phyloP scores from a whole-genome alignment of 495 filamentous ascomycete species.

The Hypoxylon trugodes region DNA sequence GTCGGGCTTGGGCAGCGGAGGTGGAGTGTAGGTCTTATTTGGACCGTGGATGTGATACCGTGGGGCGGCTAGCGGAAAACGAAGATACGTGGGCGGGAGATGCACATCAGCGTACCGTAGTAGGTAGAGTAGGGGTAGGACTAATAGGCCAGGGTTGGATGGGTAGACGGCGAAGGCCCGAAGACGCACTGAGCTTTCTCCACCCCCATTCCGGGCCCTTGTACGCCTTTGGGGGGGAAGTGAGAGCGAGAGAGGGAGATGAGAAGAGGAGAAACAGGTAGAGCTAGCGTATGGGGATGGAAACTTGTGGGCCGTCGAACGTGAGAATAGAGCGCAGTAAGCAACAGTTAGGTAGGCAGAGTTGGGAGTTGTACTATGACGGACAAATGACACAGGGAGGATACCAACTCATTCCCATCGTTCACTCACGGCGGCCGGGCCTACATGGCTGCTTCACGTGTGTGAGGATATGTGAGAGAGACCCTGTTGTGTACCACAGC shows the following conservation, averaged over 20 bases:
- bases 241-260: conserved; percentile 8
- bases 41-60: conserved; percentile 46
- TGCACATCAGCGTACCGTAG: conserved; percentile 43
- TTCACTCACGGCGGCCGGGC: no score
- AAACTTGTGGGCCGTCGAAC: conserved; percentile 27
- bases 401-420: conserved; percentile 10
- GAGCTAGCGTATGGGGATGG: no score
- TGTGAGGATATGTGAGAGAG: conserved; percentile 16
- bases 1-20: conserved; percentile 46
- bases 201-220: conserved; percentile 42
- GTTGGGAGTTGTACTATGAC: conserved; percentile 21
- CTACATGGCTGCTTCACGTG: conserved; percentile 33
- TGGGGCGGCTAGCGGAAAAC: conserved; percentile 47
- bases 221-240: conserved; percentile 18
- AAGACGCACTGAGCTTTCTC: conserved; percentile 39
- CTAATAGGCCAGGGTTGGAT: conserved; percentile 43
- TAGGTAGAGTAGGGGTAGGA: conserved; percentile 42
- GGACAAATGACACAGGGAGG: conserved; percentile 15
- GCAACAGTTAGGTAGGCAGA: conserved; percentile 32
- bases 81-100: conserved; percentile 40
- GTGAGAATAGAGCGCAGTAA: conserved; percentile 2
- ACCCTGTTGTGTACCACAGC: conserved; percentile 22
- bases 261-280: conserved; percentile 9
- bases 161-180: conserved; percentile 42
- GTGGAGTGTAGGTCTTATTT: conserved; percentile 50